Conservation (phyloP, 2,329 filamentous ascomycete species). For the Colletotrichum trifolii region DNA sequence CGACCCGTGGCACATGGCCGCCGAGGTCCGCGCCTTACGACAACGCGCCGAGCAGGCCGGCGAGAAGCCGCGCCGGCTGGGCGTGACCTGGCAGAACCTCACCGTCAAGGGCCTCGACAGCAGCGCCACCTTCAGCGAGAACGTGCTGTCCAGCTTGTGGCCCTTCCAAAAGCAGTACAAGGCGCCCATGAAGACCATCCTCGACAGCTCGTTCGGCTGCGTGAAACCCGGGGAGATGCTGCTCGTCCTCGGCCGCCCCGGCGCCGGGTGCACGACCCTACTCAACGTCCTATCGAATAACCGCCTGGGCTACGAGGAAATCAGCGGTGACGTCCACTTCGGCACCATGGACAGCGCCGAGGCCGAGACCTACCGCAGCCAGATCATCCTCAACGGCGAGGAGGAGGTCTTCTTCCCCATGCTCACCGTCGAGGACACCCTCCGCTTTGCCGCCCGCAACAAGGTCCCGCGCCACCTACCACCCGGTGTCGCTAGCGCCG, state of each 20-base stretch:
- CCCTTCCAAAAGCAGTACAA: no score
- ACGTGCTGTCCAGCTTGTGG: no score
- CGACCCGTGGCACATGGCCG: slow-evolving; percentile 11
- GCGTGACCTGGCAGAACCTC: slow-evolving; percentile 40
- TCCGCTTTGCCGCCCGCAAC: slow-evolving; percentile 71
- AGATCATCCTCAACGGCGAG: slow-evolving; percentile 74
- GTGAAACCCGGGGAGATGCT: slow-evolving; percentile 48
- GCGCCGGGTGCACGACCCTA: slow-evolving; percentile 65
- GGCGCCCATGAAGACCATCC: no score
- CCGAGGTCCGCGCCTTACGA: background rate
- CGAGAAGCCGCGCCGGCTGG: slow-evolving; percentile 25
- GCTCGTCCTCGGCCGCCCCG: slow-evolving; percentile 62
- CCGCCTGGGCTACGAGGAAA: slow-evolving; percentile 65
- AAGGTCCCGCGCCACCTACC: slow-evolving; percentile 70
- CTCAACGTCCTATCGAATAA: slow-evolving; percentile 60
- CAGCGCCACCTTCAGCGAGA: slow-evolving; percentile 17
- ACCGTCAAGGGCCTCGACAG: slow-evolving; percentile 37
- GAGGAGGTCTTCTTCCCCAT: slow-evolving; percentile 73
- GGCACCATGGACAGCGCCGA: slow-evolving; percentile 53
- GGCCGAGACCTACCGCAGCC: slow-evolving; percentile 59
- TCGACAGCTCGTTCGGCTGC: no score
- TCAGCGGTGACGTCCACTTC: slow-evolving; percentile 41
- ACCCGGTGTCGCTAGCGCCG: slow-evolving; percentile 62
- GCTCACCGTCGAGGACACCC: slow-evolving; percentile 71
- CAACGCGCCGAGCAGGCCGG: background rate